These are phyloP conservation scores for Wickerhamiella azymoides DNA, from an alignment of 805 yeast genomes.

Conservation along the genomic window DNA sequence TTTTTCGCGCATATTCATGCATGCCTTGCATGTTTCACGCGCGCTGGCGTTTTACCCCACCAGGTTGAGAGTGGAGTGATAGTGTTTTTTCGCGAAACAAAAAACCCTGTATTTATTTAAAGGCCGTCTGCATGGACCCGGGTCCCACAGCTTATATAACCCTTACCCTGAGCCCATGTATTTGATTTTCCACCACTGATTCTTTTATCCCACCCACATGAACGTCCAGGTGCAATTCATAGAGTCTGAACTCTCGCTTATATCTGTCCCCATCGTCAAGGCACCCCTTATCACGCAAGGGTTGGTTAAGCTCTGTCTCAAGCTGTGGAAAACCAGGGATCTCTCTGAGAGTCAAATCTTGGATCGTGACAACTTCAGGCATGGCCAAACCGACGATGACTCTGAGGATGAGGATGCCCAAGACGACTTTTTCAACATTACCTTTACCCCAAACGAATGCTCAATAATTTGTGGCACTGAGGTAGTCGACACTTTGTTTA, in stretches of 20 bases:
- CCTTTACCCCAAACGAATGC: conserved; percentile 49
- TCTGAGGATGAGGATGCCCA: conserved; percentile 12
- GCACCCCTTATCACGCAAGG: conserved; percentile 24
- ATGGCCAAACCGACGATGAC: conserved; percentile 1
- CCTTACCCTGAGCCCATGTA: neutral
- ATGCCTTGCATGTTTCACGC: no score
- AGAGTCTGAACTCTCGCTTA: conserved; percentile 1
- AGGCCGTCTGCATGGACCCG: no score
- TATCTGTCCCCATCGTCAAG: conserved; percentile 5
- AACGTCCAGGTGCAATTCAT: conserved; percentile 10
- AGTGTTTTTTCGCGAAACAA: no score
- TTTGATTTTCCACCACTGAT: neutral
- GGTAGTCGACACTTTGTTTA: conserved; percentile 29
- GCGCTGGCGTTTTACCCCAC: no score
- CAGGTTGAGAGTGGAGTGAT: no score
- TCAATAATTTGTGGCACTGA: conserved; percentile 40
- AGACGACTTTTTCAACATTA: conserved; percentile 42
- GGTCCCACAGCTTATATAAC: neutral
- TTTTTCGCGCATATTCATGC: no score
- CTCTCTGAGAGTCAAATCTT: conserved; percentile 9
- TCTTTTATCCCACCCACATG: neutral
- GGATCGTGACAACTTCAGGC: neutral
- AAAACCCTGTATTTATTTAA: no score
- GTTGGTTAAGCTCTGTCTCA: conserved; percentile 29
- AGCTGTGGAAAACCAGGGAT: neutral